These are phyloP conservation scores for Fragilaria crotonensis DNA, from an alignment of 108 stramenopile genomes.

Conservation along the genomic window DNA sequence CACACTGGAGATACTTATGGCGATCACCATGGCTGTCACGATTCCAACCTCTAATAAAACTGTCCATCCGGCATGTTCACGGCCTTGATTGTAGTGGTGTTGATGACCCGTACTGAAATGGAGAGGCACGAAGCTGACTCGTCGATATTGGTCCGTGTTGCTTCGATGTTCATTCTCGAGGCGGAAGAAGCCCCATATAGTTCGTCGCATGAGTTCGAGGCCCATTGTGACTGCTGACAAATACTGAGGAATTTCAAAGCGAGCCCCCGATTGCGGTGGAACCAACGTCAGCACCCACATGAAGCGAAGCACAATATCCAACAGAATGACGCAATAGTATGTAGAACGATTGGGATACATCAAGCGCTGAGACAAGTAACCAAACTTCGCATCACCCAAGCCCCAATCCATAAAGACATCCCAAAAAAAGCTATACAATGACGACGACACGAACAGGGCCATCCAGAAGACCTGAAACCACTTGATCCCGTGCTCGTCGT, in stretches of 20 bases:
- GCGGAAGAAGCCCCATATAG: conserved; percentile 88
- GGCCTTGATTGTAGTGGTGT: conserved; percentile 66
- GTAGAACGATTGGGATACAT: conserved; percentile 70
- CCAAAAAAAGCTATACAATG: conserved; percentile 81
- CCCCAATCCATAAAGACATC: conserved; percentile 96
- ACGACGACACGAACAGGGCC: conserved; percentile 65
- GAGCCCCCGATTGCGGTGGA: conserved; percentile 70
- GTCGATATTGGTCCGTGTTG: conserved; percentile 72
- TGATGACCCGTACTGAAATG: conserved; percentile 81
- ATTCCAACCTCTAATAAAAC: conserved; percentile 69
- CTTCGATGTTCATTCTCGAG: conserved; percentile 85
- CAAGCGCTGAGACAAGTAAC: conserved; percentile 72
- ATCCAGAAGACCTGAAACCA: conserved; percentile 77
- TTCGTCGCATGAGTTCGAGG: conserved; percentile 78
- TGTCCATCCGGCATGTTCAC: conserved; percentile 52
- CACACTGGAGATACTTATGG: conserved; percentile 59
- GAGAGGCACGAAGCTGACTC: conserved; percentile 81
- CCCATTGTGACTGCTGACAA: conserved; percentile 70
- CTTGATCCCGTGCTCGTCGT: conserved; percentile 10
- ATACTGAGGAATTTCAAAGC: conserved; percentile 77
- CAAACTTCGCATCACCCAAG: conserved; percentile 48
- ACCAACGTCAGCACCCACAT: conserved; percentile 86
- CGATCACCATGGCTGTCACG: conserved; percentile 51
- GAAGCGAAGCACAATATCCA: conserved; percentile 71
- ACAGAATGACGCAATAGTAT: conserved; percentile 63